Evolutionary conservation across 306 rosid species (phyloP).

Genomic region (Coriaria nepalensis): DNA sequence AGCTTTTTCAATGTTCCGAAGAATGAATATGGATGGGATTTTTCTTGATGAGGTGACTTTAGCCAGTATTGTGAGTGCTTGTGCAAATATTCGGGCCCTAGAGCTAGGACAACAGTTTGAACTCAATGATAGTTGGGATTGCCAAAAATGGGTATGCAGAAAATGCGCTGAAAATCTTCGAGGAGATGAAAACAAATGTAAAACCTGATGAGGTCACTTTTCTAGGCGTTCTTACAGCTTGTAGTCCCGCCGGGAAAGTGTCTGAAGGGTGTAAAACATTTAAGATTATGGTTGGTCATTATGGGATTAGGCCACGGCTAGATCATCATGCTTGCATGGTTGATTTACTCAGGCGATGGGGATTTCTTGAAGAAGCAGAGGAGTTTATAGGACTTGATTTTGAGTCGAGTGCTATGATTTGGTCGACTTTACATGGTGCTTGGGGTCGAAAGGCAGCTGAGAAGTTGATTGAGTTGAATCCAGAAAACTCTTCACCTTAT

Average conservation of each 20-base stretch:
- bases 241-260: constrained; percentile 75
- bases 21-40: constrained; percentile 37
- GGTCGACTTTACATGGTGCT: constrained; percentile 65
- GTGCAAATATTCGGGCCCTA: constrained; percentile 44
- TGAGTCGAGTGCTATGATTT: constrained; percentile 41
- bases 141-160: constrained; percentile 75
- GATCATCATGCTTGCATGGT: constrained; percentile 71
- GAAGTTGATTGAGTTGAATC: constrained; percentile 50
- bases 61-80: constrained; percentile 73
- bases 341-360: constrained; percentile 74
- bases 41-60: constrained; percentile 67
- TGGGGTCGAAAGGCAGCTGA: constrained; percentile 59
- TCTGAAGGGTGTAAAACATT: constrained; percentile 47
- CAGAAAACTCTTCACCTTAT: constrained; percentile 53
- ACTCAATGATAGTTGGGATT: constrained; percentile 73
- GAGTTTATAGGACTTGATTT: constrained; percentile 13
- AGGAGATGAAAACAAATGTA: constrained; percentile 36
- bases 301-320: constrained; percentile 36
- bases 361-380: constrained; percentile 67
- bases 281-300: constrained; percentile 29
- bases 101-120: constrained; percentile 56
- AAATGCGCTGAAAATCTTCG: constrained; percentile 37
- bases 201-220: constrained; percentile 65
- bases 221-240: constrained; percentile 79
- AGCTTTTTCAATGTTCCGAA: constrained; percentile 53